Evolutionary conservation across 306 rosid species (phyloP).

Genomic region (Glycine soja): DNA sequence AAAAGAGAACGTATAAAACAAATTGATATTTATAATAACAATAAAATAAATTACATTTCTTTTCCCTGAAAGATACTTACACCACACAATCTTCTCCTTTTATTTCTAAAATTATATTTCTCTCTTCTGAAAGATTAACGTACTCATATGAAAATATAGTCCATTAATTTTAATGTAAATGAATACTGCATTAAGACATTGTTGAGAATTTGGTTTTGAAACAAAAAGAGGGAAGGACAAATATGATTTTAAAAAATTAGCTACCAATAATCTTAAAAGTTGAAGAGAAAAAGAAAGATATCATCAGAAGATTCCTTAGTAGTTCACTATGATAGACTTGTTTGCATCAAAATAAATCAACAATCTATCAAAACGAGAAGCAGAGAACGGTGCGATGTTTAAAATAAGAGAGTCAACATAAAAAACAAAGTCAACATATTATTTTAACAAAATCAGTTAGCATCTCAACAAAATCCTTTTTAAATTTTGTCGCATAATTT

Average conservation of each 20-base stretch:
- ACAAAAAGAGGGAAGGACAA: no score
- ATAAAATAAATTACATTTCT: not conserved
- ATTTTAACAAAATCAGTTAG: not conserved
- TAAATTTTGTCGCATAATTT: not conserved
- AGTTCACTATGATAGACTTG: no score
- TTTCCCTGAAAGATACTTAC: not conserved
- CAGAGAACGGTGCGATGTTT: no score
- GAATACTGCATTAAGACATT: not conserved
- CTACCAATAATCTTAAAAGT: no score
- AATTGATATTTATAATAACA: not conserved
- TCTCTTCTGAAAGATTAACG: not conserved
- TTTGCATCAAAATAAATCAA: not conserved
- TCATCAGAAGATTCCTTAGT: no score
- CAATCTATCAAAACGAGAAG: no score
- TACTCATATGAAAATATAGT: not conserved
- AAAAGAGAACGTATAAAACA: not conserved
- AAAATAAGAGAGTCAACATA: no score
- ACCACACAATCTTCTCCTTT: not conserved
- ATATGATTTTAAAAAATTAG: no score
- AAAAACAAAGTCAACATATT: constrained; percentile 29
- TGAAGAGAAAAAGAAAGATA: no score
- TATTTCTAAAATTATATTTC: not conserved
- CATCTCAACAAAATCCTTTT: constrained; percentile 27
- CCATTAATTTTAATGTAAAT: not conserved
- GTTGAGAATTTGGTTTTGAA: no score